phyloP scores from a whole-genome alignment of 345 rosid genomes.

The Citrus glauca region DNA sequence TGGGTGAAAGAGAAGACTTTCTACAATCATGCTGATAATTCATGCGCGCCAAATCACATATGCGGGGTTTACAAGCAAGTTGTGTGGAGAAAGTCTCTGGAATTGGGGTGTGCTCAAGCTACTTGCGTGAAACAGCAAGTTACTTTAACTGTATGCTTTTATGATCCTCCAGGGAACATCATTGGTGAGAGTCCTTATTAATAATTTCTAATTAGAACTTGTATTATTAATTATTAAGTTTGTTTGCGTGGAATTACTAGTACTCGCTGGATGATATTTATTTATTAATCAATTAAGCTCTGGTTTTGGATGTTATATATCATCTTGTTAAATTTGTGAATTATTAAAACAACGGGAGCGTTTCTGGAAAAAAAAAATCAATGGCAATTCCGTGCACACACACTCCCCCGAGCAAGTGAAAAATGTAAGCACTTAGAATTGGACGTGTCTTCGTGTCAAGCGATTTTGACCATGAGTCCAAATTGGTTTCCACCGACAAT shows the following conservation, averaged over 20 bases:
- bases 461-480: no score
- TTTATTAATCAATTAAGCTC: neutral
- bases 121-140: constrained; percentile 44
- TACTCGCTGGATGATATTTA: neutral
- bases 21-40: constrained; percentile 51
- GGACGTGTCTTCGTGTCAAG: no score
- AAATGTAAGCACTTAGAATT: no score
- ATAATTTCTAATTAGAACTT: neutral
- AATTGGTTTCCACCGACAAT: no score
- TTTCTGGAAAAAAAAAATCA: neutral
- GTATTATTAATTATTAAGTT: neutral
- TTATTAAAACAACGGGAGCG: neutral
- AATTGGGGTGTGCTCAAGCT: constrained; percentile 72
- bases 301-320: neutral
- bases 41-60: constrained; percentile 46
- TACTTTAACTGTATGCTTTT: constrained; percentile 70
- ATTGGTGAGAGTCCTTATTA: constrained; percentile 76
- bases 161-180: constrained; percentile 77
- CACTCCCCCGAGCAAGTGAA: no score
- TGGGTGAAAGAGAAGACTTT: constrained; percentile 71
- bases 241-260: neutral
- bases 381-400: no score
- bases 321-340: neutral
- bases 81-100: constrained; percentile 70
- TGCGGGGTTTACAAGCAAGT: constrained; percentile 85